Evolutionary conservation across 2,329 filamentous ascomycete species (phyloP), one percentile per base, ranked within the genome.

Genomic region (Penicillium sp.): DNA sequence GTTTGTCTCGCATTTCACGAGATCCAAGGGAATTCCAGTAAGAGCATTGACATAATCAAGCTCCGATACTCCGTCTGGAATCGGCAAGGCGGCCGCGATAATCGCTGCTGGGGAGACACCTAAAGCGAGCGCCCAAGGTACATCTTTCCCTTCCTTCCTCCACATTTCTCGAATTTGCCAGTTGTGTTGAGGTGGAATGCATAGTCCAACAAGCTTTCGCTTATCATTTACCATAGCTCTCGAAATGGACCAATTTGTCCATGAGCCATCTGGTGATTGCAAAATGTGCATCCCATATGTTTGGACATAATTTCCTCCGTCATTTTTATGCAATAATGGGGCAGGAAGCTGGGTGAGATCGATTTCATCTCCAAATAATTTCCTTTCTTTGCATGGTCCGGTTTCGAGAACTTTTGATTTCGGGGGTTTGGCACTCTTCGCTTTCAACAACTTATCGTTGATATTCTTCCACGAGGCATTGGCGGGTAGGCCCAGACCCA

Each of bases 1-100:
- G 55, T 80, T 83, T 0, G 75, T 80, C 19, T 83, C 81, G 54
- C 81, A 83, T 61, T 82, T 83, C 37, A 81, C 77, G 0, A 84
- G 60, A 29, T 83, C 77, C 5, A 83, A 55, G 0, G 81, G 69
- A 0, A 65, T 55, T 2, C 81, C 80, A 1, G 72, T 72, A 51
- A 84, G 69, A 0, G 80, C 75, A 1, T 81, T 80, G 5, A 83
- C 70, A 52, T 82, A 83, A 1, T 72, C 79, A 3, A 75, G 76
- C 64, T 84, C 82, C 0, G 75, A 76, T 0, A 82, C 69, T 0
- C 80, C 79, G 19, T 78, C 77, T 0, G 81, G 81, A n/a, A 82
- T 66, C 0, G 80, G 80, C 78, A 82, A 80, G 23, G 71, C 73
- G 0, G 78, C 68, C 0, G 78, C 80, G 70, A 84, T 80, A 42